Conservation (phyloP, 108 stramenopile genomes). For the Pseudonitzschia multiseries region DNA sequence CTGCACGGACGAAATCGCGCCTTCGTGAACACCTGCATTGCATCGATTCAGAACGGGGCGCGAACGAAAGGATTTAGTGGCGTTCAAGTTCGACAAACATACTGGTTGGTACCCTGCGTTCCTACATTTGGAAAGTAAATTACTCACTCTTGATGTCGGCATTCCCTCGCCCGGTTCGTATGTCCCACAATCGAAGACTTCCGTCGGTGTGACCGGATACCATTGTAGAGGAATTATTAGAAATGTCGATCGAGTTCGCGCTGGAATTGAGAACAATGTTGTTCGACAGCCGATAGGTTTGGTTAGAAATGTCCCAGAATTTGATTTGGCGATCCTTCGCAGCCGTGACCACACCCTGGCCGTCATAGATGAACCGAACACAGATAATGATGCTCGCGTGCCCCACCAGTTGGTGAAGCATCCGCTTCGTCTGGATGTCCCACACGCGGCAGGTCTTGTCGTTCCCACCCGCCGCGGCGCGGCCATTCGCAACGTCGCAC, state of each 20-base stretch:
- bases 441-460: constrained; percentile 88
- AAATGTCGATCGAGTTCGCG: constrained; percentile 69
- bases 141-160: constrained; percentile 53
- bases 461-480: constrained; percentile 67
- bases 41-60: background rate
- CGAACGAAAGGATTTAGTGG: background rate
- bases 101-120: background rate
- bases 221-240: constrained; percentile 32
- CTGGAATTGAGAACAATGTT: constrained; percentile 78
- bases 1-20: constrained; percentile 74
- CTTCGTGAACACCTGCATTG: constrained; percentile 55
- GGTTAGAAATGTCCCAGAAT: constrained; percentile 82
- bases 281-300: constrained; percentile 73
- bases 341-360: constrained; percentile 72
- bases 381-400: constrained; percentile 81
- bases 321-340: constrained; percentile 79
- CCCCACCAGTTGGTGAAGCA: constrained; percentile 88
- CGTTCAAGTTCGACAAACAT: background rate
- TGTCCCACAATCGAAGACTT: constrained; percentile 75
- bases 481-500: constrained; percentile 67
- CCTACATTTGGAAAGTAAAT: background rate
- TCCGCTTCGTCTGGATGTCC: constrained; percentile 68
- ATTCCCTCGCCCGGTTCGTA: constrained; percentile 55
- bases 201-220: constrained; percentile 82
- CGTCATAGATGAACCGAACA: constrained; percentile 60